Conservation (phyloP, 1,284 basidiomycete genomes). For the Trichosporon sp. region DNA sequence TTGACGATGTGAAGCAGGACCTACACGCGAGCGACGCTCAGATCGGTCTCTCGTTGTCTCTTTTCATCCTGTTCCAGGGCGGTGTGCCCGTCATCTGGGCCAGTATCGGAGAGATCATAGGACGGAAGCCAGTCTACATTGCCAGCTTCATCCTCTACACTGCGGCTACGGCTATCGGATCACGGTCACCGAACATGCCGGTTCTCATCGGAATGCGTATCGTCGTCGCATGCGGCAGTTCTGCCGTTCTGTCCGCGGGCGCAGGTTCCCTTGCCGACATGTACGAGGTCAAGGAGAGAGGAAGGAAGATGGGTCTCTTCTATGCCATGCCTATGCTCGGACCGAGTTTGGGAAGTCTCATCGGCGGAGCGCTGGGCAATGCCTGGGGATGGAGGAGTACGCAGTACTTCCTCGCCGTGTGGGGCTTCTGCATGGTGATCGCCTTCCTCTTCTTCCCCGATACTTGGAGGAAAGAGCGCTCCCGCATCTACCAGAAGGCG, state of each 20-base stretch:
- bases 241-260: conserved; percentile 74
- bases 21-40: conserved; percentile 68
- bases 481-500: conserved; percentile 71
- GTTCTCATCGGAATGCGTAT: conserved; percentile 65
- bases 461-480: conserved; percentile 78
- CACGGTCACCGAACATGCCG: conserved; percentile 64
- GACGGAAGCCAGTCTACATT: conserved; percentile 74
- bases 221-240: conserved; percentile 62
- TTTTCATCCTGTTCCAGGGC: conserved; percentile 69
- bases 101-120: conserved; percentile 69
- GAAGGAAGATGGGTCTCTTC: conserved; percentile 62
- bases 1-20: conserved; percentile 67
- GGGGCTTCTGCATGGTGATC: conserved; percentile 63
- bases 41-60: conserved; percentile 71
- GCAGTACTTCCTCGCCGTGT: conserved; percentile 77
- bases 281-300: conserved; percentile 75
- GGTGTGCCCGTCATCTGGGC: conserved; percentile 50
- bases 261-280: conserved; percentile 77
- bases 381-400: conserved; percentile 73
- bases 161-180: conserved; percentile 67
- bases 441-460: conserved; percentile 73
- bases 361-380: conserved; percentile 66
- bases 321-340: conserved; percentile 59
- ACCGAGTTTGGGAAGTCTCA: conserved; percentile 69
- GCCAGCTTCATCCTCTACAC: conserved; percentile 64